Evolutionary conservation across 371 early-diverging fungal genomes (phyloP).

Genomic region (Mucor velutinosus): DNA sequence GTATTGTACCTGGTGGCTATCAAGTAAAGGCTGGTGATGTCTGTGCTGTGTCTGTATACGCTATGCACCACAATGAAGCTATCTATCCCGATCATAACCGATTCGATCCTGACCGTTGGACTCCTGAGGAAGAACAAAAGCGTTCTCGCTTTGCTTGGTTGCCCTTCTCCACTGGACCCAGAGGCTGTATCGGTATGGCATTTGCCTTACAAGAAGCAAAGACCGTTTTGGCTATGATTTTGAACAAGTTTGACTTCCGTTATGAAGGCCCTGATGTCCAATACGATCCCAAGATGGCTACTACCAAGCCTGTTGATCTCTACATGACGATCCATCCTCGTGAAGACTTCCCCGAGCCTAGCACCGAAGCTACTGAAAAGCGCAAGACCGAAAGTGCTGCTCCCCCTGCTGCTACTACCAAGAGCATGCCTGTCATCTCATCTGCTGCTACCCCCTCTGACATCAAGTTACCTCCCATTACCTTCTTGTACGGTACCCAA

Average conservation of each 20-base stretch:
- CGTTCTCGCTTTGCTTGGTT: constrained; percentile 57
- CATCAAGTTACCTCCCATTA: constrained; percentile 36
- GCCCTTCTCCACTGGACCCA: constrained; percentile 56
- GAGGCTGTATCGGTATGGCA: constrained; percentile 9
- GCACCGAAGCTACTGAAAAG: constrained; percentile 6
- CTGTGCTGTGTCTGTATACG: constrained; percentile 29
- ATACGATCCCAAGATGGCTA: constrained; percentile 37
- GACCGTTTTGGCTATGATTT: constrained; percentile 53
- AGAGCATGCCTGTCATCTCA: constrained; percentile 13
- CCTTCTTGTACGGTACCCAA: constrained; percentile 58
- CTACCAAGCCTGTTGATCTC: constrained; percentile 43
- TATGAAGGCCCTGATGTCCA: constrained; percentile 43
- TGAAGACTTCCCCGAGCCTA: constrained; percentile 43
- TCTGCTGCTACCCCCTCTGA: neutral
- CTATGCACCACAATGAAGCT: constrained; percentile 49
- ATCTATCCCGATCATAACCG: constrained; percentile 49
- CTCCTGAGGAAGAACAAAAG: constrained; percentile 57
- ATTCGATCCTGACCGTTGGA: constrained; percentile 61
- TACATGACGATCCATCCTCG: constrained; percentile 42
- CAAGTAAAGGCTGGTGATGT: constrained; percentile 25
- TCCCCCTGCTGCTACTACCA: neutral
- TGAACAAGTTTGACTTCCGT: constrained; percentile 42
- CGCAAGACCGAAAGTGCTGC: constrained; percentile 5
- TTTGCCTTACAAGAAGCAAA: constrained; percentile 66
- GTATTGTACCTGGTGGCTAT: constrained; percentile 52